Base-by-base conservation (phyloP, 2,329 filamentous ascomycete genomes). In the Hymenoscyphus occultus region DNA sequence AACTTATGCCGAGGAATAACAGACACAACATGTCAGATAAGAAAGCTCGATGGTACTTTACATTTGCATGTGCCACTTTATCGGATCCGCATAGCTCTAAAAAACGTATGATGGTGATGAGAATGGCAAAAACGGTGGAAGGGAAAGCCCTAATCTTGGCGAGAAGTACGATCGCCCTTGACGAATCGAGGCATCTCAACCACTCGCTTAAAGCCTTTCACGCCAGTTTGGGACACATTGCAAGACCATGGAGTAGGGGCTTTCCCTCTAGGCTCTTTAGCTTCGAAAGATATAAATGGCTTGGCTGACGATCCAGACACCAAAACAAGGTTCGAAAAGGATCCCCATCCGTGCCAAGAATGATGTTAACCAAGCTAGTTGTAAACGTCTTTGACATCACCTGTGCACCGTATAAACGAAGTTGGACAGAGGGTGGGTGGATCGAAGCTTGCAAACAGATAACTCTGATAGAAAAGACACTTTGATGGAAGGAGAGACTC, bases 21-120 rank as follows among this genome's bases (percentile, higher is more conserved):
- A 58, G 31, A 19, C 39, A 35, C 19, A 39, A 39, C n/a, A 39
- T 19, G 56, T 35, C 32, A 58, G 32, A 58, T 58, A 58, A 58
- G 56, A 58, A 19, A 13, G 32, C 39, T 31, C 28, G 32, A 39
- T 58, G 22, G n/a, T 39, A 31, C 16, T 61, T n/a, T 45, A 56
- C n/a, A 22, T 62, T 40, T 42, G 35, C 16, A 51, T 51, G 45
- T 51, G 45, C 45, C 10, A 51, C 19, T 6, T 22, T n/a, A 51
- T 51, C 45, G 22, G n/a, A 10, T 51, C 22, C 45, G 45, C 12
- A 22, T 22, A 10, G 45, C 22, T 51, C 45, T 4, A 51, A 51
- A 22, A 51, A n/a, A 51, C 45, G 19, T 22, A 51, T 22, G 14
- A 51, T 28, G 14, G 45, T 10, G 22, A 51, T 22, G 45, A 13